phyloP scores from a whole-genome alignment of 352 stramenopile genomes.

The Phytophthora syringae region DNA sequence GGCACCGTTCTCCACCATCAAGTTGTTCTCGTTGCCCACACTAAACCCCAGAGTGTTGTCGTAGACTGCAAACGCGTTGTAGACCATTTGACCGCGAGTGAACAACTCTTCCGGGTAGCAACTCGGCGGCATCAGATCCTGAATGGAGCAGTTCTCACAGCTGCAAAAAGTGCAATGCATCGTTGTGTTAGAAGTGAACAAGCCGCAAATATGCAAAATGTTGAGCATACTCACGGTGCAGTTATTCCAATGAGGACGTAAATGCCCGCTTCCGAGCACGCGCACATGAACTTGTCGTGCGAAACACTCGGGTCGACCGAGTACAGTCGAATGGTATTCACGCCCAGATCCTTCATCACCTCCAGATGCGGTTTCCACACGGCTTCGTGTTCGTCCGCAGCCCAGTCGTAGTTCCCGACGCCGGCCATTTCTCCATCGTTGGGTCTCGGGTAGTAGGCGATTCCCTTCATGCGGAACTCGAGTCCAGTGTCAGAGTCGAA shows the following conservation, averaged over 20 bases:
- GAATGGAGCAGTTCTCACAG: constrained; percentile 64
- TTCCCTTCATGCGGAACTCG: constrained; percentile 80
- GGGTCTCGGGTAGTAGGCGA: constrained; percentile 78
- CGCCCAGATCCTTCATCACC: constrained; percentile 60
- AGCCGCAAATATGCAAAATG: no score
- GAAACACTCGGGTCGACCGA: constrained; percentile 63
- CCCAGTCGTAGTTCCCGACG: constrained; percentile 75
- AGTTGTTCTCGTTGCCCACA: constrained; percentile 68
- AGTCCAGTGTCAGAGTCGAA: constrained; percentile 73
- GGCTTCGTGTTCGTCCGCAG: constrained; percentile 59
- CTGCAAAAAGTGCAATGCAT: no score
- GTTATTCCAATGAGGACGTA: constrained; percentile 78
- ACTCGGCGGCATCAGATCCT: constrained; percentile 45
- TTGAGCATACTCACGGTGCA: constrained; percentile 42
- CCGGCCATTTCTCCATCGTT: constrained; percentile 60
- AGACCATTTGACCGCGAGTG: constrained; percentile 63
- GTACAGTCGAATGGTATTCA: constrained; percentile 80
- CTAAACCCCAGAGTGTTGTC: constrained; percentile 77
- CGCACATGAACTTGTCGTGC: constrained; percentile 89
- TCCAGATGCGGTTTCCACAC: constrained; percentile 66
- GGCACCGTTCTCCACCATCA: constrained; percentile 39
- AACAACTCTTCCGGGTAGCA: constrained; percentile 68
- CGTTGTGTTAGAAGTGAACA: no score
- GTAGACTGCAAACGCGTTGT: constrained; percentile 79
- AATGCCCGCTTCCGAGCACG: constrained; percentile 67